phyloP scores from a whole-genome alignment of 2,329 filamentous ascomycete genomes.

The Fusarium globosum region DNA sequence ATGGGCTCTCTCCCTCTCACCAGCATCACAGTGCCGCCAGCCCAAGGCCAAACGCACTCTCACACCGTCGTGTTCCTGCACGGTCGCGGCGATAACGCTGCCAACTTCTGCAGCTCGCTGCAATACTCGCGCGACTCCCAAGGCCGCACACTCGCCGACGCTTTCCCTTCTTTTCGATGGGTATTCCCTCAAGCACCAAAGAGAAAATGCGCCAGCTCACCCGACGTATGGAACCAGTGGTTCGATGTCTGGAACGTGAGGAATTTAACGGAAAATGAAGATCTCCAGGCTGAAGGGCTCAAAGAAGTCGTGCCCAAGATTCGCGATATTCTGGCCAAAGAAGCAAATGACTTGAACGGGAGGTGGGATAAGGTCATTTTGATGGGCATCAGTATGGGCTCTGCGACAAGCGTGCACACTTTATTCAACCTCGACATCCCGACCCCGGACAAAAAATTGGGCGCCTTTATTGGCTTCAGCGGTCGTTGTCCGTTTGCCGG shows the following conservation, averaged over 20 bases:
- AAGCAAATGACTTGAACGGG: conserved; percentile 52
- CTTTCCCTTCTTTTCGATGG: conserved; percentile 60
- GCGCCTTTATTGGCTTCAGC: conserved; percentile 54
- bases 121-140: conserved; percentile 47
- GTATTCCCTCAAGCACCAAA: conserved; percentile 60
- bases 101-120: conserved; percentile 49
- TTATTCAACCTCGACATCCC: conserved; percentile 52
- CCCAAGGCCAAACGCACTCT: conserved; percentile 44
- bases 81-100: conserved; percentile 55
- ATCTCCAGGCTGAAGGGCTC: conserved; percentile 56
- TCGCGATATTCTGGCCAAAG: conserved; percentile 46
- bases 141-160: conserved; percentile 50
- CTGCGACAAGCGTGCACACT: conserved; percentile 53
- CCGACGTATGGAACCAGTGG: conserved; percentile 55
- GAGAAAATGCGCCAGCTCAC: conserved; percentile 41
- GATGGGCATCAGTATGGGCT: conserved; percentile 60
- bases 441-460: conserved; percentile 18
- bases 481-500: conserved; percentile 52
- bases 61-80: conserved; percentile 60
- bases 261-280: conserved; percentile 54
- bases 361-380: conserved; percentile 55
- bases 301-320: conserved; percentile 52
- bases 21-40: not conserved
- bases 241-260: conserved; percentile 61
- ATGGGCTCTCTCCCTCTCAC: not conserved